A percentile compares a stretch with the other conserved stretches of the same genome.
Evolutionary conservation across 768 basidiomycete species (phyloP).

Genomic region (Mycena latifolia): DNA sequence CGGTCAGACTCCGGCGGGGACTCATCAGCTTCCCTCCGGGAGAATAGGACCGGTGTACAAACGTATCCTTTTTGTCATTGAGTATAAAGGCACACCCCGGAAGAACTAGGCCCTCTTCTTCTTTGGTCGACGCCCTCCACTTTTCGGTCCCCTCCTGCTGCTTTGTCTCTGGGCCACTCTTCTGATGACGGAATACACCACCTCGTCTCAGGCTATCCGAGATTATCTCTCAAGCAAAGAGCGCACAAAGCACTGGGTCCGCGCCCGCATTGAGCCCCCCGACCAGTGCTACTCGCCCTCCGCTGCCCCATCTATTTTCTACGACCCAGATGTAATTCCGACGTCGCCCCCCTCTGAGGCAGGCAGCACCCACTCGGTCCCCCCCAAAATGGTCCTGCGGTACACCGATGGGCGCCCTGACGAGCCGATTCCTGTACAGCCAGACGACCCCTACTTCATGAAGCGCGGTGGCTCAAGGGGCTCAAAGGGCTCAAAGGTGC

Average conservation of each 20-base stretch:
- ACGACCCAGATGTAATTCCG: slow-evolving; percentile 51
- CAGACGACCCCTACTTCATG: slow-evolving; percentile 35
- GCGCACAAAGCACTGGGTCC: slow-evolving; percentile 76
- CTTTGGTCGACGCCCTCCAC: slow-evolving; percentile 33
- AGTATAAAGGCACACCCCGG: slow-evolving; percentile 33
- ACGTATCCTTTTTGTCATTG: slow-evolving; percentile 28
- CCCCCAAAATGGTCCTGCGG: slow-evolving; percentile 80
- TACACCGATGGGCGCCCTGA: slow-evolving; percentile 76
- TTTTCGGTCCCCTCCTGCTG: slow-evolving; percentile 18
- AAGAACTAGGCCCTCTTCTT: slow-evolving; percentile 34
- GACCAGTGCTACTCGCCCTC: slow-evolving; percentile 69
- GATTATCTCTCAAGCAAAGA: slow-evolving; percentile 71
- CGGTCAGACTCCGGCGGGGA: slow-evolving; percentile 20
- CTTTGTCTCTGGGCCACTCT: slow-evolving; percentile 30
- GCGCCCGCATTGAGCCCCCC: slow-evolving; percentile 50
- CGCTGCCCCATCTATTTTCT: slow-evolving; percentile 63
- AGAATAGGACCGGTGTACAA: slow-evolving; percentile 28
- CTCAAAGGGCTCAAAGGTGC: slow-evolving; percentile 39
- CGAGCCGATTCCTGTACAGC: slow-evolving; percentile 68
- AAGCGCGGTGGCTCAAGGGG: slow-evolving; percentile 24
- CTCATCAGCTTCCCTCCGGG: slow-evolving; percentile 31
- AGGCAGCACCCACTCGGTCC: slow-evolving; percentile 64
- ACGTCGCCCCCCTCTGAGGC: slow-evolving; percentile 61
- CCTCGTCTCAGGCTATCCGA: slow-evolving; percentile 67
- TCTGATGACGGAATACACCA: slow-evolving; percentile 37